Evolutionary conservation across 148 eudicot species (phyloP).

Genomic region (Chenopodium suecicum): DNA sequence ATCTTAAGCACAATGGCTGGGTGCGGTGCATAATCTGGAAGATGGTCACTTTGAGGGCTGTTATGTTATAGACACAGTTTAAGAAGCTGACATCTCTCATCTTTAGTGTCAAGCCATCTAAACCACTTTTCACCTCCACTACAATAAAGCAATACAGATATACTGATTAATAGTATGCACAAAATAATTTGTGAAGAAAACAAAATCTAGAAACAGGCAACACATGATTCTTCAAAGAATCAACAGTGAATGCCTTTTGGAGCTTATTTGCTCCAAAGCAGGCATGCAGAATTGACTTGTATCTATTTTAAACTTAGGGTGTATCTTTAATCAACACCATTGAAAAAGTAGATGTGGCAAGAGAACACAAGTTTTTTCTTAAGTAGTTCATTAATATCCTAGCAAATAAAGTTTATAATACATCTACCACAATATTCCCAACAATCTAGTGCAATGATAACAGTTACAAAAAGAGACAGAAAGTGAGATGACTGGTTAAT

Average conservation of each 20-base stretch:
- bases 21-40: slow-evolving; percentile 93
- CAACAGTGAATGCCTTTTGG: background rate
- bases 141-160: slow-evolving; percentile 14
- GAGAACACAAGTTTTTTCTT: background rate
- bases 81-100: slow-evolving; percentile 81
- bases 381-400: background rate
- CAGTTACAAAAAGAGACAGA: background rate
- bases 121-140: slow-evolving; percentile 93
- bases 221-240: background rate
- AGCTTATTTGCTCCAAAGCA: no score
- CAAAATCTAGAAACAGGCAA: background rate
- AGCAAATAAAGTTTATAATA: background rate
- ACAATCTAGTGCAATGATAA: background rate
- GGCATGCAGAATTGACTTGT: background rate
- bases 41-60: slow-evolving; percentile 75
- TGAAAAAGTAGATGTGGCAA: background rate
- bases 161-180: background rate
- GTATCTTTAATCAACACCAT: background rate
- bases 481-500: background rate
- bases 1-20: slow-evolving; percentile 95
- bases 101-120: slow-evolving; percentile 80
- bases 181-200: background rate
- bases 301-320: background rate
- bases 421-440: background rate
- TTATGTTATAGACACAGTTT: slow-evolving; percentile 65